Evolutionary conservation across 768 basidiomycete species (phyloP), one percentile per base, ranked within the genome.

Genomic region (Trametes meyenii): DNA sequence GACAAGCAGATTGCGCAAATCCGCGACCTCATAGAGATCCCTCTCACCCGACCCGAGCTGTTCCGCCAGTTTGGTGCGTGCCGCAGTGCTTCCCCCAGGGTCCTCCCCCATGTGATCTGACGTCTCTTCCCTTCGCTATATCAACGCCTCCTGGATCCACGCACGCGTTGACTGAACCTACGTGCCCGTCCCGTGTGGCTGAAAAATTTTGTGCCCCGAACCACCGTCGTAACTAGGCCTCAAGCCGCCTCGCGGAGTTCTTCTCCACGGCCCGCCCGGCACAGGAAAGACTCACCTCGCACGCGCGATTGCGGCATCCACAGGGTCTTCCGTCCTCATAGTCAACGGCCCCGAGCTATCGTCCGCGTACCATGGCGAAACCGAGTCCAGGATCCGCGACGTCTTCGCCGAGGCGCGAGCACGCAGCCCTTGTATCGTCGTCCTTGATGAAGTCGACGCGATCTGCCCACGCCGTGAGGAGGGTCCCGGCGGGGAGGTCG

Each of bases 251-350:
- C 87, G 92, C 48, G 97, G 97, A 4, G 90, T 98, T 46, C 83
- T 98, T 19, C 83, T 99, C 1, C 89, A 98, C 73, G 97, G 97
- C 12, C 96, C 95, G 12, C 94, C 97, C 2, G 97, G 97, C 39
- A 98, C 97, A 10, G 97, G 97, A 16, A 99, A 99, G 77, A 99
- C 97, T 0, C 94, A 97, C 70, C 80, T 99, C 2, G 96, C 97
- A 12, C 88, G 94, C 63, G 92, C 95, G 14, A 95, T 99, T 60
- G 95, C 96, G 3, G 83, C 87, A 0, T 93, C 95, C 5, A 92
- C 91, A 0, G 84, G 83, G 33, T 91, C 94, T 7, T 86, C 88
- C 26, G 91, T 97, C n/a, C 83, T 99, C 64, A 86, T 94, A 52
- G 88, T 98, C 72, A 96, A 96, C 67, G 97, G 97, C 0, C 95